phyloP scores from a whole-genome alignment of 2,329 filamentous ascomycete genomes.

The Neophaeococcomyces aloes region DNA sequence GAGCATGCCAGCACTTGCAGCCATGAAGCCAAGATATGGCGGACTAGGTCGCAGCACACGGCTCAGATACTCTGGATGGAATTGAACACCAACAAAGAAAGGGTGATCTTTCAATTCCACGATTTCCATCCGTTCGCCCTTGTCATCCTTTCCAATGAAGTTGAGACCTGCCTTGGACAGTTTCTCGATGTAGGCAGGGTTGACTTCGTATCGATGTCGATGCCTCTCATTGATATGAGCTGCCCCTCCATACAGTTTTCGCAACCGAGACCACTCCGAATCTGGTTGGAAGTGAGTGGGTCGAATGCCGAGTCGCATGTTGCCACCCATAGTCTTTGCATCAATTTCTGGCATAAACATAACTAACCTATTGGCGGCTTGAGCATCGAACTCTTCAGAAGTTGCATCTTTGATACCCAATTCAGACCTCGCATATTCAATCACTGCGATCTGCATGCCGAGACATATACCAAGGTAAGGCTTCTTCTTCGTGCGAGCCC shows the following conservation, averaged over 20 bases:
- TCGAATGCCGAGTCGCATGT: slow-evolving; percentile 73
- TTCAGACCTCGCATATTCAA: slow-evolving; percentile 73
- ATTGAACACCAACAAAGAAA: slow-evolving; percentile 78
- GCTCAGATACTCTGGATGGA: slow-evolving; percentile 76
- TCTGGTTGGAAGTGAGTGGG: slow-evolving; percentile 63
- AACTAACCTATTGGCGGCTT: slow-evolving; percentile 58
- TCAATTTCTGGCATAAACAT: slow-evolving; percentile 89
- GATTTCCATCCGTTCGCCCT: slow-evolving; percentile 69
- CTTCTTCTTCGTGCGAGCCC: slow-evolving; percentile 69
- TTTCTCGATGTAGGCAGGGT: slow-evolving; percentile 61
- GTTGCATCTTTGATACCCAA: slow-evolving; percentile 51
- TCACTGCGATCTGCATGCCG: slow-evolving; percentile 85
- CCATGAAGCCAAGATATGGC: slow-evolving; percentile 76
- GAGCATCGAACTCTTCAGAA: slow-evolving; percentile 45
- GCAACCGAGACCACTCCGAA: slow-evolving; percentile 68
- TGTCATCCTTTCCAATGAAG: slow-evolving; percentile 72
- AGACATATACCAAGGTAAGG: slow-evolving; percentile 86
- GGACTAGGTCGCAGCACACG: slow-evolving; percentile 63
- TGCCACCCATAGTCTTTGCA: slow-evolving; percentile 67
- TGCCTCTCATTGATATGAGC: slow-evolving; percentile 60
- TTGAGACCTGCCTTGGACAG: slow-evolving; percentile 59
- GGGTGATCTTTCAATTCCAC: slow-evolving; percentile 74
- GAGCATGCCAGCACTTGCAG: slow-evolving; percentile 61
- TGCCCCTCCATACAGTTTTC: slow-evolving; percentile 53
- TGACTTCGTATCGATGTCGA: slow-evolving; percentile 83